phyloP scores from a whole-genome alignment of 2,329 filamentous ascomycete genomes.

The Zymoseptoria pseudotritici region DNA sequence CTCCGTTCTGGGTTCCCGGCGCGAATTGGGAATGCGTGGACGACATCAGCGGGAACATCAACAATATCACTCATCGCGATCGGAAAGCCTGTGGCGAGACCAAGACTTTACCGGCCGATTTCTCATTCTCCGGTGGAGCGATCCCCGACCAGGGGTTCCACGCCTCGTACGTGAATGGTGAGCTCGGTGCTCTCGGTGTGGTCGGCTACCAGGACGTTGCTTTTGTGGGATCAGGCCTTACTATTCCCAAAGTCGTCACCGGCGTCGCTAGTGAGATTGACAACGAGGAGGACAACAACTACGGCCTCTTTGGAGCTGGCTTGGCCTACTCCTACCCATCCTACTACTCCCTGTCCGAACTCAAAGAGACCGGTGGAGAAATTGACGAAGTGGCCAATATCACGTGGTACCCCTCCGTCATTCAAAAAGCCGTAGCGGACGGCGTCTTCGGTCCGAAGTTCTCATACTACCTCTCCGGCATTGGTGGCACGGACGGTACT shows the following conservation, averaged over 20 bases:
- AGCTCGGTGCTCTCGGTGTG: background rate
- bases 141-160: background rate
- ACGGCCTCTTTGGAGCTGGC: background rate
- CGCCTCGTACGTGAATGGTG: background rate
- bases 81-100: background rate
- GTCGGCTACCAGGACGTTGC: background rate
- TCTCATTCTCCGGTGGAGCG: background rate
- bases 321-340: background rate
- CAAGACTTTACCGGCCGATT: background rate
- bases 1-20: too few relatives aligned
- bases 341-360: background rate
- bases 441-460: background rate
- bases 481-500: background rate
- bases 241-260: background rate
- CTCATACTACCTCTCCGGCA: background rate
- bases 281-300: background rate
- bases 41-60: background rate
- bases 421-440: background rate
- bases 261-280: background rate
- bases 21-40: background rate
- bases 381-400: background rate
- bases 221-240: background rate
- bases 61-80: background rate
- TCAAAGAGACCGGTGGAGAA: background rate
- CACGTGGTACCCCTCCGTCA: background rate